These are phyloP conservation scores for Brettanomyces custersianus DNA, from an alignment of 805 yeast species.

Conservation along the genomic window DNA sequence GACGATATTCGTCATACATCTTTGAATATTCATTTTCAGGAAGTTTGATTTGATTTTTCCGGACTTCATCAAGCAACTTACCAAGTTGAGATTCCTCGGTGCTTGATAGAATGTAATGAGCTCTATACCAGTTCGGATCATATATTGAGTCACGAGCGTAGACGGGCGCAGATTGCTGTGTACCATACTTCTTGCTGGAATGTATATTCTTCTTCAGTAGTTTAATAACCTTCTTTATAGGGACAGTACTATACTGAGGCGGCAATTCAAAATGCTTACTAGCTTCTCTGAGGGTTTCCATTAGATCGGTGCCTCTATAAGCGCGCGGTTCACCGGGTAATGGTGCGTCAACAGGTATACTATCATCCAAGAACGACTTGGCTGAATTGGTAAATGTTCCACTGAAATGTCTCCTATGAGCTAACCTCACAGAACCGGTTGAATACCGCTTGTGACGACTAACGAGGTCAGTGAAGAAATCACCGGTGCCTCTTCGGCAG, in stretches of 20 bases:
- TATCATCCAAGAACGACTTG: no score
- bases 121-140: conserved; percentile 3
- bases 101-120: conserved; percentile 8
- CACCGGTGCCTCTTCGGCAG: no score
- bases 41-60: neutral
- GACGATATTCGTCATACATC: conserved; percentile 8
- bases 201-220: neutral
- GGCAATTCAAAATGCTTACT: conserved; percentile 19
- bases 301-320: neutral
- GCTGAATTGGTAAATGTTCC: no score
- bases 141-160: neutral
- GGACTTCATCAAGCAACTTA: neutral
- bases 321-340: no score
- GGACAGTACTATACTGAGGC: conserved; percentile 12
- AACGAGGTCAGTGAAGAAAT: no score
- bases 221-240: conserved; percentile 11
- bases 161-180: conserved; percentile 1
- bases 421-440: no score
- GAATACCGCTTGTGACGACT: no score
- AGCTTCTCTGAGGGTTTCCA: conserved; percentile 11
- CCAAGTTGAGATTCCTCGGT: neutral
- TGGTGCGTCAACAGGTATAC: no score
- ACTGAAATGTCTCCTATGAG: no score
- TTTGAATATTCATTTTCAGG: conserved; percentile 6
- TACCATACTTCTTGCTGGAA: neutral